Base-by-base conservation (phyloP, 139 green algal species). In the Chlamydomonas eustigma region DNA sequence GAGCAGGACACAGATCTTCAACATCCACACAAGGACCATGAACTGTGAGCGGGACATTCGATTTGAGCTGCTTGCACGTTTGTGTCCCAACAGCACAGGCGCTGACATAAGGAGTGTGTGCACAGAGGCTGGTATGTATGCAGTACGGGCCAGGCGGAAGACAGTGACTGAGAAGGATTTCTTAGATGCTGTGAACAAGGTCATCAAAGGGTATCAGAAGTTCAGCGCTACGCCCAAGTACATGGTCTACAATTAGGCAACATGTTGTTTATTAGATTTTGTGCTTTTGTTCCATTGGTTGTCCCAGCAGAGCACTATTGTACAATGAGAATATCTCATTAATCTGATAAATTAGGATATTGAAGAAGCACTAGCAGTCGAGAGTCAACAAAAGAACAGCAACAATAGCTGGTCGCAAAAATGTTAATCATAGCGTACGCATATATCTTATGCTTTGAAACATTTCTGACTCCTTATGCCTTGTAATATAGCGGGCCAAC, bases 131-230 rank as follows among this genome's bases (percentile, higher is more conserved):
- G 94, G 94, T 72, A 97, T 98, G 94, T 98, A 90, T 78, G 92
- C 92, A 51, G 96, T 97, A 81, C 88, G 92, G 24, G 90, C 94
- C 39, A 86, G 95, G 5, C 82, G 95, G 38, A 99, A 99, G 83
- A 98, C 95, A 22, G 96, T 99, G 18, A 98, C 90, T 5, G 96
- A 99, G 83, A 98, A 98, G 85, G 96, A 99, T 75, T 99, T 99
- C 71, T 77, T 99, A 37, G 96, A 98, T 37, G 95, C 96, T 0
- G 91, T 99, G 2, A 95, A 97, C 80, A 99, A 99, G 89, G 93
- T 96, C 51, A 88, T 90, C 78, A 80, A 91, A 81, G 93, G 52
- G 52, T 99, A 99, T 86, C 89, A 97, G 79, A 99, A 99, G 86
- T 99, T 99, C 84, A 94, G 83, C 67, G 93, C 96, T 18, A 99